Conservation (phyloP, 164 flowering plant species). For the Cinnamomum micranthum region DNA sequence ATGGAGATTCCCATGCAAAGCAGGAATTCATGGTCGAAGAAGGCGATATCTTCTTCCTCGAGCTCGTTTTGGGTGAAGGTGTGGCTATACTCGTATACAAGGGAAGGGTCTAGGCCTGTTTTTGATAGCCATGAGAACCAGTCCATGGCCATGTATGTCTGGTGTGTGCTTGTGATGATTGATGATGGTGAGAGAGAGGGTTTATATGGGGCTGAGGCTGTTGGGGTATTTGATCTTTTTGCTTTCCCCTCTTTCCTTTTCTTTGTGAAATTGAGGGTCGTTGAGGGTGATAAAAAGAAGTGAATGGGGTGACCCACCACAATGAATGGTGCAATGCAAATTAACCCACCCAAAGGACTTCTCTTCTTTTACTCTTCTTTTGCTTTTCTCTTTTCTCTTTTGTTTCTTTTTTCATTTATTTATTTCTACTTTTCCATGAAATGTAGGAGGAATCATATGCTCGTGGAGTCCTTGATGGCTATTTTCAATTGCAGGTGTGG, state of each 20-base stretch:
- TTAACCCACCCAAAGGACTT: too few relatives aligned
- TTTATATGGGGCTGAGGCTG: background rate
- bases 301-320: background rate
- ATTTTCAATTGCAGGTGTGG: too few relatives aligned
- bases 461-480: too few relatives aligned
- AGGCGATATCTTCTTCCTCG: conserved; percentile 46
- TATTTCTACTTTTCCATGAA: too few relatives aligned
- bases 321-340: background rate
- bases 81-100: conserved; percentile 57
- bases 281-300: background rate
- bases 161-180: background rate
- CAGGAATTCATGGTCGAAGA: conserved; percentile 83
- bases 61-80: conserved; percentile 66
- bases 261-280: conserved; percentile 4
- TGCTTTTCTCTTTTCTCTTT: too few relatives aligned
- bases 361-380: too few relatives aligned
- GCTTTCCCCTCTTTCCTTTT: background rate
- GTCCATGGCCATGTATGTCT: conserved; percentile 45
- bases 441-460: too few relatives aligned
- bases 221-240: background rate
- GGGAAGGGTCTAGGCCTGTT: conserved; percentile 49
- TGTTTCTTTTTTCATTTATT: too few relatives aligned
- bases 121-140: conserved; percentile 85
- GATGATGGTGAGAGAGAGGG: background rate
- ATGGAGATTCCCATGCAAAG: conserved; percentile 76